A percentile compares a stretch with the other conserved stretches of the same genome.
Evolutionary conservation across 306 rosid genomes (phyloP).

Genomic region (Urtica urens): DNA sequence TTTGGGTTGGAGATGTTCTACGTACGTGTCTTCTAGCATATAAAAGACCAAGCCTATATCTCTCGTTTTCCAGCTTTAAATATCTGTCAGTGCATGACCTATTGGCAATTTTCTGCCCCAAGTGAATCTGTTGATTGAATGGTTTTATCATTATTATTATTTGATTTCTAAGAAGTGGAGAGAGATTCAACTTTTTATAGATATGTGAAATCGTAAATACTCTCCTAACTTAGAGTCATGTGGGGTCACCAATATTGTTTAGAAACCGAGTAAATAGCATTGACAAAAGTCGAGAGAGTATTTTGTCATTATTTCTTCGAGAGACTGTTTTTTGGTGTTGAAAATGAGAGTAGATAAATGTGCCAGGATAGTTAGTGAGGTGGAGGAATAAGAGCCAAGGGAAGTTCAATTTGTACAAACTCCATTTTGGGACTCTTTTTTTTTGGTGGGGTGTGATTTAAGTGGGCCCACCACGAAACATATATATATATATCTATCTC

Average conservation of each 20-base stretch:
- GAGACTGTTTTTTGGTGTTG: not conserved
- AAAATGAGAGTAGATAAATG: not conserved
- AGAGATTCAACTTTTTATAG: not conserved
- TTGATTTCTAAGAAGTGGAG: not conserved
- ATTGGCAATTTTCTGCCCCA: constrained; percentile 4
- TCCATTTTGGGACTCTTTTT: constrained; percentile 16
- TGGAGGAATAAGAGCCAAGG: constrained; percentile 16
- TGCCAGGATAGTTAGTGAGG: constrained; percentile 1
- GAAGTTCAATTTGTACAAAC: constrained; percentile 17
- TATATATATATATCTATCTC: not conserved
- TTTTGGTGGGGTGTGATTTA: not conserved
- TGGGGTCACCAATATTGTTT: constrained; percentile 9
- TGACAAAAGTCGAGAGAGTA: not conserved
- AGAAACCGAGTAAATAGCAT: not conserved
- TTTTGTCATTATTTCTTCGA: no score
- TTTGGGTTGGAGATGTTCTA: no score
- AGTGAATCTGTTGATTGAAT: constrained; percentile 11
- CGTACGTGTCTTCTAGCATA: constrained; percentile 31
- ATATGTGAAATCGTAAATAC: not conserved
- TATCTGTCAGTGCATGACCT: constrained; percentile 14
- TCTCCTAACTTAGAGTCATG: constrained; percentile 1
- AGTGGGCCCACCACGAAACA: constrained; percentile 15
- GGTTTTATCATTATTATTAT: constrained; percentile 7
- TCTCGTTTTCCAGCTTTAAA: constrained; percentile 15
- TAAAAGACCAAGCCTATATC: constrained; percentile 21